Evolutionary conservation across 495 filamentous ascomycete species (phyloP), one percentile per base, ranked within the genome.

Genomic region (Aspergillus carlsbadensis): DNA sequence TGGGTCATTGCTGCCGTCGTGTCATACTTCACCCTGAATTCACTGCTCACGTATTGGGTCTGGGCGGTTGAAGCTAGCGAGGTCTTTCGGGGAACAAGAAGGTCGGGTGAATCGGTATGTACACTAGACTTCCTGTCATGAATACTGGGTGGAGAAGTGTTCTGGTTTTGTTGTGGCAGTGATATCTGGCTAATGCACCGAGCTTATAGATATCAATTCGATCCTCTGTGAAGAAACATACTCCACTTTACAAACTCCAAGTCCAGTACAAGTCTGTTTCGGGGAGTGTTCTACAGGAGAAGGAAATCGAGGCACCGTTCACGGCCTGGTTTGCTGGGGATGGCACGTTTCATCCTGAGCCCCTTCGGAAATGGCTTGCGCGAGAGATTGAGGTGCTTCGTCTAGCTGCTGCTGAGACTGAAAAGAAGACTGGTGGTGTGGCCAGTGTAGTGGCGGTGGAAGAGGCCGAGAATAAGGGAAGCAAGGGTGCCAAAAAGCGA

Each of bases 301-400:
- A 82, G 58, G 77, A 84, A 52, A 67, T 91, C 40, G 76, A 81
- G 56, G 78, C 85, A 6, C 80, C 88, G 3, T 98, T 96, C 68
- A 88, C 86, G 17, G 80, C 80, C 22, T 98, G 91, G 91, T 98
- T 96, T 71, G 87, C 92, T 55, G 77, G 75, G 4, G 82, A 89
- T 35, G 93, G 94, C 6, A 81, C 80, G 45, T 96, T 98, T 63
- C 83, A 96, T 46, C 81, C 87, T 4, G 82, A 85, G 59, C 92
- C 92, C 8, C 92, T 96, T 65, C 91, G 94, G 72, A 78, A 81
- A 54, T 88, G 91, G 84, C 70, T 96, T 24, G 88, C 89, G 24
- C 78, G 74, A 20, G 79, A 83, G 62, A 77, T 96, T 49, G 81
- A 85, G 26, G 65, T 87, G 5, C 77, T 96, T 65, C 85, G 84